These are phyloP conservation scores for Tuber melanosporum DNA, from an alignment of 495 filamentous ascomycete genomes.

Conservation along the genomic window DNA sequence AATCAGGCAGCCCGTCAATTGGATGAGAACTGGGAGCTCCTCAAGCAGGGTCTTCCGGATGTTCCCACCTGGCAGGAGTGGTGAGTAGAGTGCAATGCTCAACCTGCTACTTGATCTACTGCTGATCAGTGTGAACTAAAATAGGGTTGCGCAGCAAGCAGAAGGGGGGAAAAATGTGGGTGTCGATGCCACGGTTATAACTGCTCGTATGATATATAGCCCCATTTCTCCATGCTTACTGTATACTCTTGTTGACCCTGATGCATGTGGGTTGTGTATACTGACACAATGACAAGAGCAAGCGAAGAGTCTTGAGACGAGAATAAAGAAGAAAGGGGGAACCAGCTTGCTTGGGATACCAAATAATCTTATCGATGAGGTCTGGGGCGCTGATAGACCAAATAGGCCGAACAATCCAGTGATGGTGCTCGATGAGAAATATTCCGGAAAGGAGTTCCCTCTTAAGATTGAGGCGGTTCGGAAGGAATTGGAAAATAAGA, in stretches of 20 bases:
- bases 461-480: constrained; percentile 81
- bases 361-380: constrained; percentile 76
- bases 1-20: constrained; percentile 93
- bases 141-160: constrained; percentile 69
- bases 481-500: constrained; percentile 88
- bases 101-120: constrained; percentile 8
- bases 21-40: constrained; percentile 80
- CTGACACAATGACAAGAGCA: constrained; percentile 43
- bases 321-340: constrained; percentile 81
- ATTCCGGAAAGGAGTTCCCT: constrained; percentile 72
- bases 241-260: constrained; percentile 6
- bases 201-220: constrained; percentile 52
- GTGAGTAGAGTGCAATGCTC: constrained; percentile 45
- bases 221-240: not conserved
- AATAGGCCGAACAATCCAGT: constrained; percentile 68
- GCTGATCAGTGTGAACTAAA: constrained; percentile 9
- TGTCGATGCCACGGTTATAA: constrained; percentile 85
- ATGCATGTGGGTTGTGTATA: not conserved
- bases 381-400: constrained; percentile 75
- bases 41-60: constrained; percentile 89
- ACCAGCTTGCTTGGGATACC: constrained; percentile 63
- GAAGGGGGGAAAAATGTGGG: constrained; percentile 79
- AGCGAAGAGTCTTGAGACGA: constrained; percentile 79
- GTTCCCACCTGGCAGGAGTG: constrained; percentile 98
- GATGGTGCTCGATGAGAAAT: constrained; percentile 62